A percentile compares a stretch with the other conserved stretches of the same genome.
Evolutionary conservation across 352 stramenopile species (phyloP).

Genomic region (Pythium phragmitis): DNA sequence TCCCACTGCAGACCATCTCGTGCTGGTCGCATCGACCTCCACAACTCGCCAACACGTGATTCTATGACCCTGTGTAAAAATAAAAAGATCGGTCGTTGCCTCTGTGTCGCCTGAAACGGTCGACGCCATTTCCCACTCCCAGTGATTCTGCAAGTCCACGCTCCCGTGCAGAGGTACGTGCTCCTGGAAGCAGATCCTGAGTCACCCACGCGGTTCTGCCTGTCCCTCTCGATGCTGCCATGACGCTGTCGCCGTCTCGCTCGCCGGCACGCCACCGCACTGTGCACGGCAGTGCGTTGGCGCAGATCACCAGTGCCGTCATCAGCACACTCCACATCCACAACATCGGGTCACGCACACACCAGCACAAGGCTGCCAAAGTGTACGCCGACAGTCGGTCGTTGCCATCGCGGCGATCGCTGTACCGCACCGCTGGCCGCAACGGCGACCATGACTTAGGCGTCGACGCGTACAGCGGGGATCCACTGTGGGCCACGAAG

Average conservation of each 20-base stretch:
- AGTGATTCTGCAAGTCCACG: background rate
- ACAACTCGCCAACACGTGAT: too few relatives aligned
- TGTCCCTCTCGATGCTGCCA: background rate
- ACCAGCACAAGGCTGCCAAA: conserved; percentile 9
- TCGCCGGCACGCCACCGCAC: background rate
- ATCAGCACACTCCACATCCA: conserved; percentile 14
- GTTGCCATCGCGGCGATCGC: conserved; percentile 15
- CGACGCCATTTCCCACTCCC: too few relatives aligned
- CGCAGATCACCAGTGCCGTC: conserved; percentile 16
- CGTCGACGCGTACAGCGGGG: background rate
- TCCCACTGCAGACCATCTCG: too few relatives aligned
- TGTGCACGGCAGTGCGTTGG: conserved; percentile 13
- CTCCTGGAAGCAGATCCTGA: background rate
- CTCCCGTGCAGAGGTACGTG: background rate
- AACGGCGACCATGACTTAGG: conserved; percentile 9
- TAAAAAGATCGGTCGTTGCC: too few relatives aligned
- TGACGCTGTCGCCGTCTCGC: conserved; percentile 11
- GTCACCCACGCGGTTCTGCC: background rate
- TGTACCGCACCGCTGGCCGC: conserved; percentile 15
- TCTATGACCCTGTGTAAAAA: too few relatives aligned
- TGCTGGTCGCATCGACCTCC: too few relatives aligned
- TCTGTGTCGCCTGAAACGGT: too few relatives aligned
- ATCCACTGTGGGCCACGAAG: conserved; percentile 3
- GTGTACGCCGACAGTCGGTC: conserved; percentile 19
- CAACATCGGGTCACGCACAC: conserved; percentile 14